Percentiles rank a stretch among this genome's conserved stretches.
Conservation (phyloP, 768 basidiomycete species). For the Auricularia auricula-judae region DNA sequence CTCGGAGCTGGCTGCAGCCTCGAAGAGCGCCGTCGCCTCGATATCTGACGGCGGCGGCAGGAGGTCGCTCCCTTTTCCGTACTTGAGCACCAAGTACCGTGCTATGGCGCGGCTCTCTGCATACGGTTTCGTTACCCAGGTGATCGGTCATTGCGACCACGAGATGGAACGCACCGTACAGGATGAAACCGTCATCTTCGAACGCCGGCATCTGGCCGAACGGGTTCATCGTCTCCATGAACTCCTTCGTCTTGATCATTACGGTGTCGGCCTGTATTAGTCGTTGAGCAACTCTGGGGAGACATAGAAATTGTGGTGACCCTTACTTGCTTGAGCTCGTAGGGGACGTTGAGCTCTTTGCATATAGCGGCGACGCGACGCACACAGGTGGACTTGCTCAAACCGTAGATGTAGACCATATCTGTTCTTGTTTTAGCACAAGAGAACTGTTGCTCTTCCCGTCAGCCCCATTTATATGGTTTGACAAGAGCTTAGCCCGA, state of each 20-base stretch:
- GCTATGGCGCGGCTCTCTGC: conserved; percentile 44
- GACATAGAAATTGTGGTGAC: neutral
- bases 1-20: conserved; percentile 42
- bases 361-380: conserved; percentile 39
- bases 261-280: conserved; percentile 29
- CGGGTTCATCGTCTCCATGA: conserved; percentile 35
- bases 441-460: too few relatives aligned
- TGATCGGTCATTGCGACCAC: too few relatives aligned
- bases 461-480: too few relatives aligned
- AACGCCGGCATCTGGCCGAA: conserved; percentile 55
- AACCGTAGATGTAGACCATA: too few relatives aligned
- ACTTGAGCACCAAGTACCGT: conserved; percentile 48
- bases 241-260: conserved; percentile 20
- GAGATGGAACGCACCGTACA: conserved; percentile 27
- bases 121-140: too few relatives aligned
- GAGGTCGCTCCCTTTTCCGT: conserved; percentile 32
- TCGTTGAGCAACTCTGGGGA: too few relatives aligned
- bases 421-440: too few relatives aligned
- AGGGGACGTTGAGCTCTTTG: conserved; percentile 47
- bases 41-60: conserved; percentile 30
- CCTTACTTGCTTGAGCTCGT: conserved; percentile 24
- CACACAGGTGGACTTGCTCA: conserved; percentile 33
- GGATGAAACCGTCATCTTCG: conserved; percentile 47
- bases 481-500: too few relatives aligned
- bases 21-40: conserved; percentile 32